Evolutionary conservation across 768 basidiomycete species (phyloP), one percentile per base, ranked within the genome.

Genomic region (Suillus decipiens): DNA sequence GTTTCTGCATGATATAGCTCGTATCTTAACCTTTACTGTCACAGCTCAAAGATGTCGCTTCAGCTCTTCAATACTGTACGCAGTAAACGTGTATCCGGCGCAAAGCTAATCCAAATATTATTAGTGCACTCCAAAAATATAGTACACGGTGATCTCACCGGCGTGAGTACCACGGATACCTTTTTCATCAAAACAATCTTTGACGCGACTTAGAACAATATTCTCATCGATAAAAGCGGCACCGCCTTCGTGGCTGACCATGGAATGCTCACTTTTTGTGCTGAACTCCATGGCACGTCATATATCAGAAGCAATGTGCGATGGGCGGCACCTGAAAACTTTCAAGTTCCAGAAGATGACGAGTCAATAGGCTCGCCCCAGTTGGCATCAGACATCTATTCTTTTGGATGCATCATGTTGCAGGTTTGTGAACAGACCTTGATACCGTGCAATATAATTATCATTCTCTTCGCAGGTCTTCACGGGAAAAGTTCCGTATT

Each of bases 261-360:
- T 63, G 81, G 81, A 3, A 68, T 82, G 9, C 80, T 79, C n/a
- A 78, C 65, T 28, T 73, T 81, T 56, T 69, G 75, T 14, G 69
- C 69, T 24, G 77, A 80, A 60, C 69, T 77, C 60, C 70, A 75
- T 42, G 69, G 73, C n/a, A 61, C 71, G 14, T 69, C 68, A 24
- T 73, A 66, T 33, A 69, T 45, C 36, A 36, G 48, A 61, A 60
- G 60, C 15, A 50, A 39, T 45, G 59, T 63, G 8, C 59, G 59
- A 39, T 63, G 62, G 62, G 59, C 62, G 4, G 62, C 62, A n/a
- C 62, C 59, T 9, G 62, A 63, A 42, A 36, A 61, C 19, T 61
- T 63, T 24, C 10, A 61, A 42, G 60, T 61, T 11, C 58, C 58
- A 2, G 59, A 60, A 4, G 59, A 56, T 10, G 59, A 55, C 3